Base-by-base conservation (phyloP, 768 basidiomycete species). In the Boletus reticuloceps region DNA sequence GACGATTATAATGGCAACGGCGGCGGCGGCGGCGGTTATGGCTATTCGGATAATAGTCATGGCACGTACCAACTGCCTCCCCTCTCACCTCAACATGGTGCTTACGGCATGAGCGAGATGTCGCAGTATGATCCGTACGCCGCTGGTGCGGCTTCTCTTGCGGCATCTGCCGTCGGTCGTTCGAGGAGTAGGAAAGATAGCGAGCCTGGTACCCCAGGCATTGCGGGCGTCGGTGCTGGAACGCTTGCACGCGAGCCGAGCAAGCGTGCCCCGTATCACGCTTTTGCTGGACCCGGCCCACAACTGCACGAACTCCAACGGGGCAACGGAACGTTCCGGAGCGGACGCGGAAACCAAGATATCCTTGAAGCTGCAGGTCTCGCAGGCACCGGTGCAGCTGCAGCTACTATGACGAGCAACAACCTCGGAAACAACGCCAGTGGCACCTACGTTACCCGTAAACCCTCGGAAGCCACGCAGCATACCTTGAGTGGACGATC, bases 31-130 rank as follows among this genome's bases (percentile, higher is more conserved):
- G 63, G 62, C 2, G 59, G 58, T 1, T 72, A 67, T 45, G 74
- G 68, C 14, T 81, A 80, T 27, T 82, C 83, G 13, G 76, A 78
- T 19, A 76, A 75, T 20, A 77, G 74, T 34, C 83, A 87, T 55
- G 86, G 84, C n/a, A 82, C 84, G 5, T 84, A 72, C 58, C 72
- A 65, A 5, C 79, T 85, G 58, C 73, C 78, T 0, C 72, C 81
- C 1, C 72, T 82, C 68, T 53, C 46, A 13, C 67, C 61, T 36
- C 34, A 36, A 14, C 34, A 36, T 19, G 66, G 82, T 40, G 63
- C 71, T 17, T 85, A 82, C 63, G 73, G 74, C 25, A 81, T 85
- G 81, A 74, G 72, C 19, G 82, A 83, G 61, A 70, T 75, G 64
- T 58, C 70, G 5, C 69, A 64, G n/a, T 72, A 66, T 64, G 76